Conservation (phyloP, 768 basidiomycete species). For the Calvatia gigantea region DNA sequence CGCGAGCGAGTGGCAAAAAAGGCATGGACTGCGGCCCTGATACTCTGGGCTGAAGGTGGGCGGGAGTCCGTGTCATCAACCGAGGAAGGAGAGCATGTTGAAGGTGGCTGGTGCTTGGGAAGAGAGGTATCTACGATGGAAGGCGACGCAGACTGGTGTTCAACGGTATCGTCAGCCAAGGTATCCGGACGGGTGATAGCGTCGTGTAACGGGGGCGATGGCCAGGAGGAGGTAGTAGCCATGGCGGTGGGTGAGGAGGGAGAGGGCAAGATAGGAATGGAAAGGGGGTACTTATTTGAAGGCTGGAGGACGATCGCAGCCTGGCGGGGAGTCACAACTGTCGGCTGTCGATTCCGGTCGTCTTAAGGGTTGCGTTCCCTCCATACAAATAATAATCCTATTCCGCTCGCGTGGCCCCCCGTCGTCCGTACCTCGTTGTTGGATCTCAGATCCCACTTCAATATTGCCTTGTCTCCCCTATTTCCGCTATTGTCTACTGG, state of each 20-base stretch:
- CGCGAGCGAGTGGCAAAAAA: constrained; percentile 52
- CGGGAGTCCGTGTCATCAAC: constrained; percentile 26
- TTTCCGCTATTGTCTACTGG: too few species aligned
- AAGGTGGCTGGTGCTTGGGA: constrained; percentile 21
- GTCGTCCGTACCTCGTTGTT: too few species aligned
- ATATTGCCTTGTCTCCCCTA: too few species aligned
- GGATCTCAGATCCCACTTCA: too few species aligned
- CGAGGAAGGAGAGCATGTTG: constrained; percentile 26
- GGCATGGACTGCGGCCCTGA: constrained; percentile 27
- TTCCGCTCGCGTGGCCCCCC: too few species aligned
- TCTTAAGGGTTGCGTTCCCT: too few species aligned
- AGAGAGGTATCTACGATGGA: constrained; percentile 24
- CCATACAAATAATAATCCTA: background rate
- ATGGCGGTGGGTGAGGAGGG: constrained; percentile 19
- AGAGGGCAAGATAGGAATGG: constrained; percentile 11
- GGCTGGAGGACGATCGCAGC: constrained; percentile 13
- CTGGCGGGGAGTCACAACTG: too few species aligned
- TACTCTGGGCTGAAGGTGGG: constrained; percentile 9
- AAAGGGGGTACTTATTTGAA: constrained; percentile 17
- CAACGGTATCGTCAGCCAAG: constrained; percentile 14
- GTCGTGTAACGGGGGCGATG: constrained; percentile 13
- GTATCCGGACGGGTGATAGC: constrained; percentile 16
- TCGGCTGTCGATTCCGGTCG: too few species aligned
- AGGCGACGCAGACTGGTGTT: constrained; percentile 10
- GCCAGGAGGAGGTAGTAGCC: constrained; percentile 6